Evolutionary conservation across 2,329 filamentous ascomycete species (phyloP).

Genomic region (Diaporthe sp.): DNA sequence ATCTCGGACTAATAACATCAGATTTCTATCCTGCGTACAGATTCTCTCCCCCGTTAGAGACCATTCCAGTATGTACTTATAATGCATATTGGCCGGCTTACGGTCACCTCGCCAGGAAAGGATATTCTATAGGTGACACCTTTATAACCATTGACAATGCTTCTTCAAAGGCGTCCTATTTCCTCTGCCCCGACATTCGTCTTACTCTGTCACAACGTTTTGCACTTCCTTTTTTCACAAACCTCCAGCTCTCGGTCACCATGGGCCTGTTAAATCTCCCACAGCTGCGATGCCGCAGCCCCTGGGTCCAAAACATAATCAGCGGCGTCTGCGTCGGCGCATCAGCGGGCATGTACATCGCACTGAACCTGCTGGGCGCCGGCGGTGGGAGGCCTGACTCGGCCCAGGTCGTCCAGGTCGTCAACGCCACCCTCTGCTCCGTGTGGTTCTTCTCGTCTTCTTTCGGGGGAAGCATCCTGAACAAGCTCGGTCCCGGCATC

Average conservation of each 20-base stretch:
- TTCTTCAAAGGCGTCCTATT: background rate
- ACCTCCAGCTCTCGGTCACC: background rate
- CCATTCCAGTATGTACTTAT: background rate
- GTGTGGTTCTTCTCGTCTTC: slow-evolving; percentile 49
- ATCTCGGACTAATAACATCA: too few species aligned
- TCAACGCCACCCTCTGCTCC: slow-evolving; percentile 48
- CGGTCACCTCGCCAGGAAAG: background rate
- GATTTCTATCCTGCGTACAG: background rate
- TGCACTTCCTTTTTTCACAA: background rate
- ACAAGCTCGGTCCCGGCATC: slow-evolving; percentile 46
- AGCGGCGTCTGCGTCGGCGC: slow-evolving; percentile 25
- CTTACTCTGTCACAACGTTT: background rate
- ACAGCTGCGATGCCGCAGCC: slow-evolving; percentile 10
- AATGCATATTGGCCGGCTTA: background rate
- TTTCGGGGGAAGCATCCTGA: slow-evolving; percentile 48
- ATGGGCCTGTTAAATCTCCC: slow-evolving; percentile 10
- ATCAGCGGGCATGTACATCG: slow-evolving; percentile 24
- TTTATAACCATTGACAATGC: background rate
- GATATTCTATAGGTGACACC: background rate
- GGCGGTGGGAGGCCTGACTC: slow-evolving; percentile 48
- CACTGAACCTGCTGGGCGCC: slow-evolving; percentile 45
- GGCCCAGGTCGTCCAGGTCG: slow-evolving; percentile 47
- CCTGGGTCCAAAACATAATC: slow-evolving; percentile 14
- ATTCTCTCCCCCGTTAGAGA: background rate
- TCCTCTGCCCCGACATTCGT: background rate